Evolutionary conservation across 495 filamentous ascomycete species (phyloP).

Genomic region (Cercophora newfieldiana): DNA sequence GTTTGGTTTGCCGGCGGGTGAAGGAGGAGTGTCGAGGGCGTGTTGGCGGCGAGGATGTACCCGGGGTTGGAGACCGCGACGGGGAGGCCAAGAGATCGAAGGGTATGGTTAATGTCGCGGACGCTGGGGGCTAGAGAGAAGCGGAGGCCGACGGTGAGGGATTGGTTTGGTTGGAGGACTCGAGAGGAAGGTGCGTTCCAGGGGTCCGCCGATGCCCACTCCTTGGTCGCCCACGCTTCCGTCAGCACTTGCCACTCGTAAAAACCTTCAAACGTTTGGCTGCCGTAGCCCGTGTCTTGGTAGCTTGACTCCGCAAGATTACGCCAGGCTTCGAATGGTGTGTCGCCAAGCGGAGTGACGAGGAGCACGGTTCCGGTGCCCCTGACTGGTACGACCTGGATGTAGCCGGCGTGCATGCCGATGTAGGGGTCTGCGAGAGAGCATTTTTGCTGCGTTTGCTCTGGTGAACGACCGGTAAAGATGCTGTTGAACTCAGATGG

Average conservation of each 20-base stretch:
- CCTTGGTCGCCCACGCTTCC: slow-evolving; percentile 49
- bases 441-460: slow-evolving; percentile 43
- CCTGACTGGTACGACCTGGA: slow-evolving; percentile 44
- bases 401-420: slow-evolving; percentile 53
- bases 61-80: slow-evolving; percentile 49
- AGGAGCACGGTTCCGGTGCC: slow-evolving; percentile 49
- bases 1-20: neutral
- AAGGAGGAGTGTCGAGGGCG: neutral
- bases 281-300: slow-evolving; percentile 40
- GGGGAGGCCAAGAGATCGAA: slow-evolving; percentile 41
- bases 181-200: slow-evolving; percentile 52
- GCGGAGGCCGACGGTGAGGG: slow-evolving; percentile 43
- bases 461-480: slow-evolving; percentile 49
- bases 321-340: slow-evolving; percentile 51
- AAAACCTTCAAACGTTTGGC: slow-evolving; percentile 53
- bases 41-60: slow-evolving; percentile 48
- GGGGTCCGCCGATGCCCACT: slow-evolving; percentile 45
- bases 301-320: slow-evolving; percentile 41
- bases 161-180: slow-evolving; percentile 41
- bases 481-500: slow-evolving; percentile 59
- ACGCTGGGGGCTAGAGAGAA: slow-evolving; percentile 47
- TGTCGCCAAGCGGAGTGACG: slow-evolving; percentile 48
- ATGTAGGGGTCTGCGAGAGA: slow-evolving; percentile 53
- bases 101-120: slow-evolving; percentile 41
- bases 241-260: slow-evolving; percentile 55